Percentiles rank a stretch among this genome's conserved stretches.
phyloP scores from a whole-genome alignment of 495 filamentous ascomycete species.

The Lasiosphaeris hirsuta region DNA sequence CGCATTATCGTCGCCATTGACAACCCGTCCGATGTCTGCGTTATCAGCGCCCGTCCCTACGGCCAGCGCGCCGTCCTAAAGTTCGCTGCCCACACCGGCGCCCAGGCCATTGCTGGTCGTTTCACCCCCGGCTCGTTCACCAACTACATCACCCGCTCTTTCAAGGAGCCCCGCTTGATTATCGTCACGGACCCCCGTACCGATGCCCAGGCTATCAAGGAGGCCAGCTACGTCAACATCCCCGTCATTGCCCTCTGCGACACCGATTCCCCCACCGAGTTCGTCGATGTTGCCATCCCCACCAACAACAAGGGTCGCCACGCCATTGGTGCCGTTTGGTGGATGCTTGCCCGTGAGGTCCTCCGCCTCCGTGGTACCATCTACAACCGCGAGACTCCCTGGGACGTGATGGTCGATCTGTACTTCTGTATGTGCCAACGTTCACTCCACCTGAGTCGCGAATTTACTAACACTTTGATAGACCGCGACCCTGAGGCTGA shows the following conservation, averaged over 20 bases:
- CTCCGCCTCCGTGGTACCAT: slow-evolving; percentile 96
- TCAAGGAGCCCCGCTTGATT: slow-evolving; percentile 99
- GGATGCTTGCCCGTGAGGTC: slow-evolving; percentile 99
- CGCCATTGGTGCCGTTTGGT: slow-evolving; percentile 97
- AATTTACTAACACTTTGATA: slow-evolving; percentile 28
- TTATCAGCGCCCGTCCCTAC: slow-evolving; percentile 98
- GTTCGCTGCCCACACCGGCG: slow-evolving; percentile 96
- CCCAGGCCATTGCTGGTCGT: slow-evolving; percentile 95
- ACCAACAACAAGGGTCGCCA: slow-evolving; percentile 99
- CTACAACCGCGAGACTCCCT: slow-evolving; percentile 87
- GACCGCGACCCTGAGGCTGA: slow-evolving; percentile 98
- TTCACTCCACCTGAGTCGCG: not conserved
- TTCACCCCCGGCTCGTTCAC: slow-evolving; percentile 99
- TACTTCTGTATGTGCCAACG: slow-evolving; percentile 75
- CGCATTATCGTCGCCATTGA: slow-evolving; percentile 98
- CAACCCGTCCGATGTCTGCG: slow-evolving; percentile 98
- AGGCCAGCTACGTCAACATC: slow-evolving; percentile 99
- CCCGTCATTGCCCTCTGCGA: slow-evolving; percentile 98
- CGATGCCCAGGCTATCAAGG: slow-evolving; percentile 99
- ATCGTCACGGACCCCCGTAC: slow-evolving; percentile 99
- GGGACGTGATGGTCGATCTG: slow-evolving; percentile 98
- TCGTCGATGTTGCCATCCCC: slow-evolving; percentile 98
- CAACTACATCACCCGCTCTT: slow-evolving; percentile 99
- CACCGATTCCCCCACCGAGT: slow-evolving; percentile 98
- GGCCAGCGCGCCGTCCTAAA: slow-evolving; percentile 99